Percentiles rank a stretch among this genome's conserved stretches.
phyloP scores from a whole-genome alignment of 345 rosid genomes.

The Barbarea vulgaris region DNA sequence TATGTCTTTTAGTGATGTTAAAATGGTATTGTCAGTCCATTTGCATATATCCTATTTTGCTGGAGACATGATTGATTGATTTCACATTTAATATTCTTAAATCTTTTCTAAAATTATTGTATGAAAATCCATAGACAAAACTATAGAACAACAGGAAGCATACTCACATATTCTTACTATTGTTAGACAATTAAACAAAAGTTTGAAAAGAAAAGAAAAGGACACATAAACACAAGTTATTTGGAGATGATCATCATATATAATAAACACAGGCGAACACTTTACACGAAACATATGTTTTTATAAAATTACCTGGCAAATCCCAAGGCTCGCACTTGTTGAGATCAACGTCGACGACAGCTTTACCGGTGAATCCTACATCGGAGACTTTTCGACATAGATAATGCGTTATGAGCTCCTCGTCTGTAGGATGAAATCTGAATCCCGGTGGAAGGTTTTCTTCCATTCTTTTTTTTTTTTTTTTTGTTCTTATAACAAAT shows the following conservation, averaged over 20 bases:
- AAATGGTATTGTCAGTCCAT: neutral
- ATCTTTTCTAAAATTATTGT: neutral
- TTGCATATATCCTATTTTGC: slow-evolving; percentile 8
- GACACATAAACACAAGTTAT: neutral
- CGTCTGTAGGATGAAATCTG: slow-evolving; percentile 97
- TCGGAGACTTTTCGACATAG: slow-evolving; percentile 71
- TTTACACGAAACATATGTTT: neutral
- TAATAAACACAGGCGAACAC: neutral
- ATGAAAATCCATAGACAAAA: slow-evolving; percentile 3
- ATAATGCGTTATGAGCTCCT: slow-evolving; percentile 88
- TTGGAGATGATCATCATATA: neutral
- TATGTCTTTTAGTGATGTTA: slow-evolving; percentile 9
- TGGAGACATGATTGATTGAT: slow-evolving; percentile 5
- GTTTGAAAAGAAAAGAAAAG: neutral
- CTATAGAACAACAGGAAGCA: neutral
- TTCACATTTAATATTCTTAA: neutral
- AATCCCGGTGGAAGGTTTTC: slow-evolving; percentile 96
- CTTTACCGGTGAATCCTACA: slow-evolving; percentile 66
- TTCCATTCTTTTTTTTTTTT: slow-evolving; percentile 62
- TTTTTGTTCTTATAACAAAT: neutral
- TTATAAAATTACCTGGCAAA: slow-evolving; percentile 69
- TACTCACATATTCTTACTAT: neutral
- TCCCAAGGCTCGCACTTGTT: slow-evolving; percentile 99
- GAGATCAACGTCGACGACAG: slow-evolving; percentile 92
- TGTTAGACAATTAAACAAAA: neutral